Percentiles rank a stretch among this genome's conserved stretches.
These are phyloP conservation scores for Hypoxylon perforatum DNA, from an alignment of 495 filamentous ascomycete genomes.

Conservation along the genomic window DNA sequence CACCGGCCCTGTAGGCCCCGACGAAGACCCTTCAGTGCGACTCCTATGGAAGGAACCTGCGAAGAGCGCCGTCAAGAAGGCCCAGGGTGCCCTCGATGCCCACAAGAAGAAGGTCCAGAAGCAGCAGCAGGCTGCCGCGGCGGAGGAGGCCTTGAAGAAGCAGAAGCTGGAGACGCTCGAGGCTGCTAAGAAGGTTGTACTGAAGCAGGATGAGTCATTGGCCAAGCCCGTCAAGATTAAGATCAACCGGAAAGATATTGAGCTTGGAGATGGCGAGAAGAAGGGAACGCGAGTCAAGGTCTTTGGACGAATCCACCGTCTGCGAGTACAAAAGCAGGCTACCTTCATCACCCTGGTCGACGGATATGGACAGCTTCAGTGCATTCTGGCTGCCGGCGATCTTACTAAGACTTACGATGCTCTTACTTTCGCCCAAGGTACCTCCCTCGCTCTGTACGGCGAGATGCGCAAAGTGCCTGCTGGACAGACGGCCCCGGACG, in stretches of 20 bases:
- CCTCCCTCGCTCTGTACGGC: slow-evolving; percentile 86
- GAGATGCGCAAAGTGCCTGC: slow-evolving; percentile 87
- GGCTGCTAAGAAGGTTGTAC: slow-evolving; percentile 84
- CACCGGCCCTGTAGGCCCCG: slow-evolving; percentile 70
- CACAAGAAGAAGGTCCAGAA: slow-evolving; percentile 83
- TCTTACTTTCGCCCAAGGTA: slow-evolving; percentile 86
- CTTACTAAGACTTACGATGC: slow-evolving; percentile 94
- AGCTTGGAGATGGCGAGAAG: slow-evolving; percentile 69
- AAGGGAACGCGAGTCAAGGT: slow-evolving; percentile 85
- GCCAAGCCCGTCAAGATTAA: slow-evolving; percentile 81
- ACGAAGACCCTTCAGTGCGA: slow-evolving; percentile 62
- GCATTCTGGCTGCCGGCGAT: slow-evolving; percentile 78
- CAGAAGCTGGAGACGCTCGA: slow-evolving; percentile 73
- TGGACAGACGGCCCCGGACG: slow-evolving; percentile 81
- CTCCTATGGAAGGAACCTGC: slow-evolving; percentile 84
- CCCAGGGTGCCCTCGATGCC: slow-evolving; percentile 73
- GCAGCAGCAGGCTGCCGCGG: slow-evolving; percentile 72
- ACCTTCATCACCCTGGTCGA: slow-evolving; percentile 89
- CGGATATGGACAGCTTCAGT: slow-evolving; percentile 91
- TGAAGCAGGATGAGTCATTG: slow-evolving; percentile 82
- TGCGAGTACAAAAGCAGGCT: slow-evolving; percentile 85
- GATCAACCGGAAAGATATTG: slow-evolving; percentile 74
- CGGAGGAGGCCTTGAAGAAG: slow-evolving; percentile 77
- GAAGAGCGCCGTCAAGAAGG: slow-evolving; percentile 87
- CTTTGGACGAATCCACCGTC: slow-evolving; percentile 84